Conservation (phyloP, 148 eudicot species). For the Rhododendron ovatum region DNA sequence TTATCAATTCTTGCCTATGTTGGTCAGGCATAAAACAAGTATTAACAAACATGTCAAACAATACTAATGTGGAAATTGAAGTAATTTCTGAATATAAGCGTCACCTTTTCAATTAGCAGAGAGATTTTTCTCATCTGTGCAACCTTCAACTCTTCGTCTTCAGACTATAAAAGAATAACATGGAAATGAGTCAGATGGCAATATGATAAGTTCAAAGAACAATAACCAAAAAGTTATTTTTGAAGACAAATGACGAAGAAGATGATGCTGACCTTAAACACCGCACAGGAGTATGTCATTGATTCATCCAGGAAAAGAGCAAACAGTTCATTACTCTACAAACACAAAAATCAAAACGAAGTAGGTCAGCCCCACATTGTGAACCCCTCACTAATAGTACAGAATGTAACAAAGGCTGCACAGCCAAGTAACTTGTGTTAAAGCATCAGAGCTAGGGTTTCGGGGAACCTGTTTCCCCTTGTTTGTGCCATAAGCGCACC, state of each 20-base stretch:
- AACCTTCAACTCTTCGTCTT: constrained; percentile 67
- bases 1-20: constrained; percentile 65
- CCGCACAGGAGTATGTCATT: constrained; percentile 91
- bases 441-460: not conserved
- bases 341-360: constrained; percentile 6
- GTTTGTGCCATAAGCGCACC: not conserved
- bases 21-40: not conserved
- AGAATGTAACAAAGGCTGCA: not conserved
- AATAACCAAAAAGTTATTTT: not conserved
- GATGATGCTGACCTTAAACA: constrained; percentile 65
- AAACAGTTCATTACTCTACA: constrained; percentile 88
- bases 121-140: constrained; percentile 80
- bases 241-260: not conserved
- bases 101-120: constrained; percentile 60
- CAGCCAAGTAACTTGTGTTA: not conserved
- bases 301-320: constrained; percentile 91
- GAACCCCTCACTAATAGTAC: not conserved
- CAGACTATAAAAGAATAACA: constrained; percentile 35
- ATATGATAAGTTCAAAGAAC: not conserved
- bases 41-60: not conserved
- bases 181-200: not conserved
- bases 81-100: not conserved
- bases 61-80: not conserved
- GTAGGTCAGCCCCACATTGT: not conserved
- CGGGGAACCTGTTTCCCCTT: not conserved